Evolutionary conservation across 345 rosid species (phyloP), one percentile per base, ranked within the genome.

Genomic region (Litchi chinensis): DNA sequence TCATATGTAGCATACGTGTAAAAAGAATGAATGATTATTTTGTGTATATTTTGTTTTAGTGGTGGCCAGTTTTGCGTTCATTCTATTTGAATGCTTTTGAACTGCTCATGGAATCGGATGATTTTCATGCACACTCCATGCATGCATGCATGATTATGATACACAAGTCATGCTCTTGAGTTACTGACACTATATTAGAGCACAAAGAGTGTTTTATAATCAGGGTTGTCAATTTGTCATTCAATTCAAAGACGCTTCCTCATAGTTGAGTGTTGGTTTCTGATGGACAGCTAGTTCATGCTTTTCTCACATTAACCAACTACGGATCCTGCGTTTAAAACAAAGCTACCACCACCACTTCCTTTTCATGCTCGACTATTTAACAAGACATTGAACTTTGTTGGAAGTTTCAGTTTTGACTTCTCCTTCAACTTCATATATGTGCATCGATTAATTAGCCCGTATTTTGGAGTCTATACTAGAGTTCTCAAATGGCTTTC

Each of bases 261-360:
- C 63, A 54, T 4, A 8, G 63, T 75, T 75, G 78, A 66, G 72
- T 66, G 71, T 22, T 52, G 65, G 64, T 11, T 76, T 76, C 50
- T 32, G 2, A 5, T 76, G 15, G 72, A 72, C 72, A 32, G 65
- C 72, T 66, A n/a, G 41, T 22, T 76, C 79, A 76, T 76, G 79
- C 79, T 67, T 67, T 39, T 76, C 39, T 54, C 68, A 54, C 54
- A 46, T 66, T 24, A 66, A 76, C 72, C 65, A 54, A 52, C 74
- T 0, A 48, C 18, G 0, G 11, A 52, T 68, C 39, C 40, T 59
- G 72, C 66, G 52, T 21, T 19, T 76, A 76, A 67, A 76, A 67
- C 54, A 21, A 37, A 76, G 2, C 52, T 59, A 13, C 19, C 21
- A 9, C 41, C 72, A 32, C 19, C 28, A 2, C 70, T 50, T 28